Conservation (phyloP, 2,329 filamentous ascomycete species). For the Ambrosiella xylebori region DNA sequence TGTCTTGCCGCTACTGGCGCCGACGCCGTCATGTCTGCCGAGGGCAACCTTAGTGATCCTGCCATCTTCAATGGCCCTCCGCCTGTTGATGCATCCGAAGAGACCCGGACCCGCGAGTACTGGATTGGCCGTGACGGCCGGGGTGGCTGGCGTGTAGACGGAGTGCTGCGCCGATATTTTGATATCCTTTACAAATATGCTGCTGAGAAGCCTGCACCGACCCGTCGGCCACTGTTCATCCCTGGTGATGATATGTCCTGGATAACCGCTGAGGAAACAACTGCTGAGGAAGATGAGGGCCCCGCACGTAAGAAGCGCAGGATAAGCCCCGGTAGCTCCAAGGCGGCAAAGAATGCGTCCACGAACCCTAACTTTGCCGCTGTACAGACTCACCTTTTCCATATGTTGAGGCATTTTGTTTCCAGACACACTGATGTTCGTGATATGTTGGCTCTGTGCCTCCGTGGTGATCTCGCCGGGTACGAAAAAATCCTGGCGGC, state of each 20-base stretch:
- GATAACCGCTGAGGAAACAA: conserved; percentile 22
- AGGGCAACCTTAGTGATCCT: conserved; percentile 86
- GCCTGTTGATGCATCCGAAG: conserved; percentile 16
- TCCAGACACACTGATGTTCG: conserved; percentile 65
- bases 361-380: conserved; percentile 45
- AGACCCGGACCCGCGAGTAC: conserved; percentile 59
- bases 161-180: conserved; percentile 71
- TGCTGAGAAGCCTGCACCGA: conserved; percentile 46
- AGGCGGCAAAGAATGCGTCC: conserved; percentile 11
- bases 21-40: conserved; percentile 89
- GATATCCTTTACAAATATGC: conserved; percentile 75
- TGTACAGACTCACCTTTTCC: conserved; percentile 87
- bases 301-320: conserved; percentile 37
- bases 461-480: conserved; percentile 52
- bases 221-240: conserved; percentile 55
- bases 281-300: conserved; percentile 18
- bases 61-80: conserved; percentile 44
- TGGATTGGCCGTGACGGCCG: conserved; percentile 66
- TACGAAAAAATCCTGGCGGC: conserved; percentile 62
- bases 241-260: conserved; percentile 36
- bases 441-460: conserved; percentile 57
- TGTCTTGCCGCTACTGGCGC: conserved; percentile 74
- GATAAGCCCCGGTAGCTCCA: conserved; percentile 13
- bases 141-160: conserved; percentile 79
- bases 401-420: conserved; percentile 71